Base-by-base conservation (phyloP, 2,329 filamentous ascomycete species). In the Xylaria arbuscula region DNA sequence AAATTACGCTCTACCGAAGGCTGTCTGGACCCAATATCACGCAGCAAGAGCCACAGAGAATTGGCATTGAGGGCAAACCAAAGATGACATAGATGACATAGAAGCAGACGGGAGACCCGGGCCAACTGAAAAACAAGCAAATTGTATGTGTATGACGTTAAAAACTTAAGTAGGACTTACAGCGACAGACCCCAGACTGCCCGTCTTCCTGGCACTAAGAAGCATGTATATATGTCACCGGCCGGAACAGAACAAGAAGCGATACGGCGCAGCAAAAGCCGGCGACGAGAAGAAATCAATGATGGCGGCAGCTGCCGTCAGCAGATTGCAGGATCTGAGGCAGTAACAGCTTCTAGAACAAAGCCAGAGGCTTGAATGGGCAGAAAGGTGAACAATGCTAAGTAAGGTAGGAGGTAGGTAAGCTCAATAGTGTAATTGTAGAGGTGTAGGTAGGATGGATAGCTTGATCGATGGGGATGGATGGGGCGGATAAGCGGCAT, bases 61-160 rank as follows among this genome's bases (percentile, higher is more conserved):
- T 38, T n/a, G 57, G 32, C 42, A 48, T 32, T 9, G 13, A 48
- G 40, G 62, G 34, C 17, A 42, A 50, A 36, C 36, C 22, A 7
- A 6, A 56, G 17, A 45, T 48, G 48, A 34, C 38, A 48, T 45
- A 48, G 22, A 55, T 15, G 40, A 34, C 38, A 48, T 45, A 48
- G 22, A 55, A 11, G 40, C 28, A 54, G 54, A 45, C 48, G 34
- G 50, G 24, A 51, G 61, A 51, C 48, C 50, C 40, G 51, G 38
- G 38, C 47, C 53, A 47, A 57, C 34, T 32, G 36, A 11, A 51
- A 24, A 42, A 61, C 40, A 51, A 28, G 58, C 47, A 38, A 34
- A 50, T 50, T 53, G 58, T 60, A 28, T 28, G 28, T 28, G 28
- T 28, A 67, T 67, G 65, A 68, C 50, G 66, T 65, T 61, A 42